Conservation (phyloP, 2,329 filamentous ascomycete genomes). For the Fusarium chlamydosporum region DNA sequence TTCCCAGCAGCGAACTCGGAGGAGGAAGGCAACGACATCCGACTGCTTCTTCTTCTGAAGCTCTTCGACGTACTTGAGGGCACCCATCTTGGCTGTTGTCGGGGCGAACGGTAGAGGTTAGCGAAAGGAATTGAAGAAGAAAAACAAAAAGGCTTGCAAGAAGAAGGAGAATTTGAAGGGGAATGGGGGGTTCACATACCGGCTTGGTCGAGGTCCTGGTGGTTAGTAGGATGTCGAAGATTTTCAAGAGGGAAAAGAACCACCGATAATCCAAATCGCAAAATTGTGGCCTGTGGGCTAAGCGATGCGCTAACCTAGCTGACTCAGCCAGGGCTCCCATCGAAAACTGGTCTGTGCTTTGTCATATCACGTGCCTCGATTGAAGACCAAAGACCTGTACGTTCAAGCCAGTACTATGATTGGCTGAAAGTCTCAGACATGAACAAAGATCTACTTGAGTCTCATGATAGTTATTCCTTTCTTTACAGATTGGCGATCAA, state of each 20-base stretch:
- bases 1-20: constrained; percentile 99
- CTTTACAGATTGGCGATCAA: background rate
- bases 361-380: accelerated
- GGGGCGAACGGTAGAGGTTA: constrained; percentile 45
- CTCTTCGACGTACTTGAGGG: constrained; percentile 99
- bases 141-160: constrained; percentile 14
- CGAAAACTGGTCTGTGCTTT: constrained; percentile 3
- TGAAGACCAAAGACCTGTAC: background rate
- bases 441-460: background rate
- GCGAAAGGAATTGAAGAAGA: constrained; percentile 35
- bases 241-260: constrained; percentile 33
- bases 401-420: background rate
- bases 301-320: constrained; percentile 50
- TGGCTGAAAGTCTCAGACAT: background rate
- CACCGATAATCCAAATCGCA: constrained; percentile 25
- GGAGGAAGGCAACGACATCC: constrained; percentile 99
- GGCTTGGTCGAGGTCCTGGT: constrained; percentile 57
- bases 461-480: background rate
- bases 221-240: constrained; percentile 56
- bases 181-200: constrained; percentile 52
- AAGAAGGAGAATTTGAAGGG: constrained; percentile 2
- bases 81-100: constrained; percentile 86
- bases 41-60: constrained; percentile 99
- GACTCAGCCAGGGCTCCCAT: constrained; percentile 47
- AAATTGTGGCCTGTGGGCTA: constrained; percentile 50